Conservation (phyloP, 1,139 yeast genomes). For the Keqinozyma sinolaborantium region DNA sequence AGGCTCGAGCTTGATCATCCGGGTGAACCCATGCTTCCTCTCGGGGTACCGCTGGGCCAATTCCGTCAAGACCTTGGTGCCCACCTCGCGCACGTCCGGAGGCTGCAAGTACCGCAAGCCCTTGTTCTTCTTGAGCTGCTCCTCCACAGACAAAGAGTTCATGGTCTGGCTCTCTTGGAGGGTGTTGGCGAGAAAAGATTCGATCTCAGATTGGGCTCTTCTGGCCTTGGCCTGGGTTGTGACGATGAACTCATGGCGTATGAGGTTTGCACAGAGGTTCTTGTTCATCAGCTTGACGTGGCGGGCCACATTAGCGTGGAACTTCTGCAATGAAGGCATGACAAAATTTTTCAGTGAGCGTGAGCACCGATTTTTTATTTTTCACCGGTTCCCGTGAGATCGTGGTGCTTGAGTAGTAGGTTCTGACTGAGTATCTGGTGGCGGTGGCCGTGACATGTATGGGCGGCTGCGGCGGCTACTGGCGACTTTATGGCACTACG, state of each 20-base stretch:
- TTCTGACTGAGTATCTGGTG: too few relatives aligned
- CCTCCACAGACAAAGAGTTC: constrained; percentile 15
- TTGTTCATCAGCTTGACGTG: constrained; percentile 46
- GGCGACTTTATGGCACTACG: too few relatives aligned
- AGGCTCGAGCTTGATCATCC: constrained; percentile 81
- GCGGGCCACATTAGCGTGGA: constrained; percentile 42
- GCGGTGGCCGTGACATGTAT: too few relatives aligned
- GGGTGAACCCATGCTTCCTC: constrained; percentile 80
- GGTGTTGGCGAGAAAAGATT: constrained; percentile 34
- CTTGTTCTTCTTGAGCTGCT: constrained; percentile 15
- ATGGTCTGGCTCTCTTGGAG: constrained; percentile 17
- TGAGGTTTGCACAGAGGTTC: constrained; percentile 42
- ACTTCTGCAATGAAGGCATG: constrained; percentile 44
- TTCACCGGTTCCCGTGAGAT: too few relatives aligned
- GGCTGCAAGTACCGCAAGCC: constrained; percentile 37
- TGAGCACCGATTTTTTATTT: too few relatives aligned
- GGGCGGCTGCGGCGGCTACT: too few relatives aligned
- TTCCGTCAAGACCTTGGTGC: constrained; percentile 61
- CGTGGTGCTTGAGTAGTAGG: too few relatives aligned
- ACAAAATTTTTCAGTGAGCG: constrained; percentile 1
- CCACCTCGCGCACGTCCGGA: constrained; percentile 36
- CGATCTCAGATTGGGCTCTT: constrained; percentile 43
- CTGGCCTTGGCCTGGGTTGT: constrained; percentile 46
- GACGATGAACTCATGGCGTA: constrained; percentile 44
- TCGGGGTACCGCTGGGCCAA: constrained; percentile 59